Evolutionary conservation across 2,329 filamentous ascomycete genomes (phyloP).

Genomic region (Cladosporium phlei): DNA sequence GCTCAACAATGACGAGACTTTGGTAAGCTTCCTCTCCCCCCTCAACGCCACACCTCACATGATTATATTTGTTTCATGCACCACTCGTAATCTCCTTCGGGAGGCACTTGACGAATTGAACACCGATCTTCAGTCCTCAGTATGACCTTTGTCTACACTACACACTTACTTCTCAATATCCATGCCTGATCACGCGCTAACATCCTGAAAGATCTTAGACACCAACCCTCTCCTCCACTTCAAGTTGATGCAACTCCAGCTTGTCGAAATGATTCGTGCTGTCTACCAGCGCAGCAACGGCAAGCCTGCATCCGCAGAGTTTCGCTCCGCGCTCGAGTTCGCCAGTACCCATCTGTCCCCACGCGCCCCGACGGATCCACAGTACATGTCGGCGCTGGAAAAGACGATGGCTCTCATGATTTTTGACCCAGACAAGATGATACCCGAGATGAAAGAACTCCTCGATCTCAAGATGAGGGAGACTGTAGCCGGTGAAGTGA

Average conservation of each 20-base stretch:
- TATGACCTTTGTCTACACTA: conserved; percentile 56
- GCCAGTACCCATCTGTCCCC: conserved; percentile 83
- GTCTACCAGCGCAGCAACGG: conserved; percentile 54
- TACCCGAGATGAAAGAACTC: conserved; percentile 68
- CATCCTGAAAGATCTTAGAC: conserved; percentile 70
- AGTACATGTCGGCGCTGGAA: conserved; percentile 83
- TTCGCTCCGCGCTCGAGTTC: conserved; percentile 76
- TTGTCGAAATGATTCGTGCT: conserved; percentile 84
- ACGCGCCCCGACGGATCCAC: conserved; percentile 72
- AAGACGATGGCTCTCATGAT: conserved; percentile 89
- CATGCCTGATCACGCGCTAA: conserved; percentile 10
- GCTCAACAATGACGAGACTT: conserved; percentile 83
- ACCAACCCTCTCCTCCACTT: conserved; percentile 80
- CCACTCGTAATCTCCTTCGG: conserved; percentile 91
- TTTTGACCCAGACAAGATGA: conserved; percentile 75
- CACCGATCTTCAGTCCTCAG: conserved; percentile 75
- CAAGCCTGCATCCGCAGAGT: conserved; percentile 61
- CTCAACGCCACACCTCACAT: conserved; percentile 52
- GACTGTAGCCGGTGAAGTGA: conserved; percentile 81
- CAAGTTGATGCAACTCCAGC: conserved; percentile 78
- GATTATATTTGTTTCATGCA: conserved; percentile 99
- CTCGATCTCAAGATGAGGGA: conserved; percentile 74
- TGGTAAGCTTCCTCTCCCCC: conserved; percentile 59
- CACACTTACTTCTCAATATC: conserved; percentile 22
- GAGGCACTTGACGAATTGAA: conserved; percentile 79